Conservation (phyloP, 768 basidiomycete genomes). For the Wakefieldia striispora region DNA sequence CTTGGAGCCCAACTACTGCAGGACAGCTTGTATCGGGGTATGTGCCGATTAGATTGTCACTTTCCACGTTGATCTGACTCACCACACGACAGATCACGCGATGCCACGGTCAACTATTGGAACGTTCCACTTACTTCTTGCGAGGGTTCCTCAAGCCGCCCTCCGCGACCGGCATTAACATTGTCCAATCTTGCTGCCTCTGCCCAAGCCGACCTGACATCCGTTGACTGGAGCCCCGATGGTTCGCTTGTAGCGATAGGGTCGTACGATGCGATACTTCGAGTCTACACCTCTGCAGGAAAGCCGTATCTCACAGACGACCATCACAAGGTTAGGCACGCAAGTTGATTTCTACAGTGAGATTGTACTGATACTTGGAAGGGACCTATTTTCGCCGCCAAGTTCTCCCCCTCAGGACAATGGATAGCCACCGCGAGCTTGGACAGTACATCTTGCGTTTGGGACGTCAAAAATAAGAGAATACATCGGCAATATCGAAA, state of each 20-base stretch:
- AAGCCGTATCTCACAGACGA: slow-evolving; percentile 58
- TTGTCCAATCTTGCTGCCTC: slow-evolving; percentile 49
- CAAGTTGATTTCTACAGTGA: not conserved
- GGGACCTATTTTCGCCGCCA: slow-evolving; percentile 79
- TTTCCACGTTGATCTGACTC: slow-evolving; percentile 4
- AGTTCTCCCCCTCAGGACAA: slow-evolving; percentile 70
- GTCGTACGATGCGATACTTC: slow-evolving; percentile 70
- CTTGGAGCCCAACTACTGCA: slow-evolving; percentile 67
- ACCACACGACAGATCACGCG: slow-evolving; percentile 56
- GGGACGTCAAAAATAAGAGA: slow-evolving; percentile 65
- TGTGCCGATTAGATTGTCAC: slow-evolving; percentile 17
- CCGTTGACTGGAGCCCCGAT: slow-evolving; percentile 73
- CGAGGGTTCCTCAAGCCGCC: slow-evolving; percentile 16
- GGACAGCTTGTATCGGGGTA: slow-evolving; percentile 75
- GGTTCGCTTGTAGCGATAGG: slow-evolving; percentile 75
- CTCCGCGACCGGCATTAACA: slow-evolving; percentile 37
- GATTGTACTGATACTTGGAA: slow-evolving; percentile 34
- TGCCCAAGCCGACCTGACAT: slow-evolving; percentile 63
- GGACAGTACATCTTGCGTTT: slow-evolving; percentile 75
- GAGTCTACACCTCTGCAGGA: slow-evolving; percentile 64
- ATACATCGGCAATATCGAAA: slow-evolving; percentile 61
- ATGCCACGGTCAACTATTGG: slow-evolving; percentile 75
- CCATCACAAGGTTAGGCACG: slow-evolving; percentile 58
- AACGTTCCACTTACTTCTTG: slow-evolving; percentile 45
- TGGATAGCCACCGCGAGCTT: slow-evolving; percentile 77